Evolutionary conservation across 331 rosid species (phyloP), one percentile per base, ranked within the genome.

Genomic region (Quercus phellos): DNA sequence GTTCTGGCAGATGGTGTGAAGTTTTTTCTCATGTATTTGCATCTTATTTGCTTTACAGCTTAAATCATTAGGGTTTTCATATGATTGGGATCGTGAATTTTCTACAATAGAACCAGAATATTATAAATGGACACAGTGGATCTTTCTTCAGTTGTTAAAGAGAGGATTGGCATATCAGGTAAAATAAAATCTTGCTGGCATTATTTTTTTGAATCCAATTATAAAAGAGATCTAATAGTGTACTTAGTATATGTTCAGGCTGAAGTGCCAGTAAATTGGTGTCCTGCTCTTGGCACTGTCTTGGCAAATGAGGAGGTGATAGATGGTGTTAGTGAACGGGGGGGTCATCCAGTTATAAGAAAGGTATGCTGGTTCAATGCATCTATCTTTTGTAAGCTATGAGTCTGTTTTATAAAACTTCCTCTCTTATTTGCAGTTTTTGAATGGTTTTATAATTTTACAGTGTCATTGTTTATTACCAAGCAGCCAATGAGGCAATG

Each of bases 401-500:
- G 54, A 70, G 55, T 30, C 59, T 2, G 67, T 67, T 67, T 73
- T 66, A 68, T 68, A 13, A 6, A 73, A 24, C 77, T 81, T 74
- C 43, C 61, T 53, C 50, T 80, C 83, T 86, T 89, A 79, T 82
- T 73, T 74, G 86, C 78, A 55, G 69, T 68, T 68, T 84, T 87
- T 76, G 87, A 88, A 88, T 83, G 85, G 87, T 87, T 88, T 86
- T 82, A 84, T 85, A 89, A 88, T 92, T 87, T 85, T 92, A 85
- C 93, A 85, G 94, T 92, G 86, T 89, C 84, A n/a, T 94, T 89
- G 89, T 90, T 94, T 92, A 86, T 91, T 90, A 86, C 94, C 95
- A 85, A 94, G 93, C 97, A 94, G 95, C 98, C 97, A 74, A 92
- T 94, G 98, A 86, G 90, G 88, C 98, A 94, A 85, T 92, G 99